A percentile compares a stretch with the other conserved stretches of the same genome.
These are phyloP conservation scores for Mycena galericulata DNA, from an alignment of 768 basidiomycete genomes.

Conservation along the genomic window DNA sequence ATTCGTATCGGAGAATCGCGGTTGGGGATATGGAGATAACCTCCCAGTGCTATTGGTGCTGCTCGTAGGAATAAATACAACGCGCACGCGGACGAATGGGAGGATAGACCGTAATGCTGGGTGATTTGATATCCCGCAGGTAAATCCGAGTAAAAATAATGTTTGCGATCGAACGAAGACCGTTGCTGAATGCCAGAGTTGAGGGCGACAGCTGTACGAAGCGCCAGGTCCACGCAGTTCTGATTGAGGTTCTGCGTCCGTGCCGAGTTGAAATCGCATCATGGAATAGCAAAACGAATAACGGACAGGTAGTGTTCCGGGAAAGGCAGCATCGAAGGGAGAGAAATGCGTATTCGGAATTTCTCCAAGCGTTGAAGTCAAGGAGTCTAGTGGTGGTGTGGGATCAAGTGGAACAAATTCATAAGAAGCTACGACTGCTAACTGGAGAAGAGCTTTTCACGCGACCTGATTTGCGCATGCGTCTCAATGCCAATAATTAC, in stretches of 20 bases:
- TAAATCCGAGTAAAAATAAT: slow-evolving; percentile 97
- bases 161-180: slow-evolving; percentile 95
- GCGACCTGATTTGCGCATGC: slow-evolving; percentile 93
- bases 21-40: slow-evolving; percentile 62
- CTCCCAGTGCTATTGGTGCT: slow-evolving; percentile 87
- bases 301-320: slow-evolving; percentile 91
- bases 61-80: slow-evolving; percentile 16
- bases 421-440: background rate
- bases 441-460: slow-evolving; percentile 90
- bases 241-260: slow-evolving; percentile 66
- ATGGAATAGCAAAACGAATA: background rate
- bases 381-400: slow-evolving; percentile 46
- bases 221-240: slow-evolving; percentile 80
- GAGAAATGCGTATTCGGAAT: slow-evolving; percentile 81
- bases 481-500: slow-evolving; percentile 95
- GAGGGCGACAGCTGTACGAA: slow-evolving; percentile 86
- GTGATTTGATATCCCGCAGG: slow-evolving; percentile 98
- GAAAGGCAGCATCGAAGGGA: slow-evolving; percentile 89
- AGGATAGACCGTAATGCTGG: slow-evolving; percentile 83
- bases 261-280: slow-evolving; percentile 22
- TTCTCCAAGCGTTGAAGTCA: slow-evolving; percentile 57
- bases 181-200: slow-evolving; percentile 69
- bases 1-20: slow-evolving; percentile 72
- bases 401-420: background rate
- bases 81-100: background rate